Evolutionary conservation across 768 basidiomycete species (phyloP).

Genomic region (Leccinum disarticulatum): DNA sequence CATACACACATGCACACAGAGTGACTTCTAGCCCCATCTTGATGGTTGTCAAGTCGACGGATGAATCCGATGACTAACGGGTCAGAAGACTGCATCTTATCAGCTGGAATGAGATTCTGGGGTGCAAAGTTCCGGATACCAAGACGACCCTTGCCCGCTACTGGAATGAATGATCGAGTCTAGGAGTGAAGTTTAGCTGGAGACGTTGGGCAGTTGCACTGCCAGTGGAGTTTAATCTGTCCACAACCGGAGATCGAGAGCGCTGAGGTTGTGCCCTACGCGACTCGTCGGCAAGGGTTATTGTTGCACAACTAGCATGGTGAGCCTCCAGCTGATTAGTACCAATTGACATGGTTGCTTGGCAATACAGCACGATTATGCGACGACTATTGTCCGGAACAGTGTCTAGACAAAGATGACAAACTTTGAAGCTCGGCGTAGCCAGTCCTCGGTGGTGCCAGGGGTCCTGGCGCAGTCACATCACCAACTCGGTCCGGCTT

Average conservation of each 20-base stretch:
- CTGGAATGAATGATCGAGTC: neutral
- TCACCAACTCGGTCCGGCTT: too few relatives aligned
- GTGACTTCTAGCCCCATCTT: neutral
- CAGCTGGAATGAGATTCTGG: neutral
- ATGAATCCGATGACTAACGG: neutral
- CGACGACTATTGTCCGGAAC: too few relatives aligned
- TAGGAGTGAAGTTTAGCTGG: neutral
- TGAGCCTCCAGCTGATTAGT: neutral
- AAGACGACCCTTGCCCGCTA: neutral
- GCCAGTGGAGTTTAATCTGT: neutral
- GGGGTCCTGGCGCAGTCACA: too few relatives aligned
- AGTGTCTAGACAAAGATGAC: too few relatives aligned
- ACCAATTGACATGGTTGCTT: too few relatives aligned
- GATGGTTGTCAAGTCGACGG: constrained; percentile 26
- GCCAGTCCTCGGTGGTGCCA: too few relatives aligned
- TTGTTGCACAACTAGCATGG: neutral
- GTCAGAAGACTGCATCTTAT: constrained; percentile 9
- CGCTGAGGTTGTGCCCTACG: neutral
- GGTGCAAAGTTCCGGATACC: neutral
- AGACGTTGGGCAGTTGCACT: neutral
- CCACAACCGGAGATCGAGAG: neutral
- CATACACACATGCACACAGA: neutral
- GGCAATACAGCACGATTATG: too few relatives aligned
- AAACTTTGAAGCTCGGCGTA: too few relatives aligned
- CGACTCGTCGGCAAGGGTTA: neutral